Evolutionary conservation across 495 filamentous ascomycete species (phyloP), one percentile per base, ranked within the genome.

Genomic region (Parathielavia appendiculata): DNA sequence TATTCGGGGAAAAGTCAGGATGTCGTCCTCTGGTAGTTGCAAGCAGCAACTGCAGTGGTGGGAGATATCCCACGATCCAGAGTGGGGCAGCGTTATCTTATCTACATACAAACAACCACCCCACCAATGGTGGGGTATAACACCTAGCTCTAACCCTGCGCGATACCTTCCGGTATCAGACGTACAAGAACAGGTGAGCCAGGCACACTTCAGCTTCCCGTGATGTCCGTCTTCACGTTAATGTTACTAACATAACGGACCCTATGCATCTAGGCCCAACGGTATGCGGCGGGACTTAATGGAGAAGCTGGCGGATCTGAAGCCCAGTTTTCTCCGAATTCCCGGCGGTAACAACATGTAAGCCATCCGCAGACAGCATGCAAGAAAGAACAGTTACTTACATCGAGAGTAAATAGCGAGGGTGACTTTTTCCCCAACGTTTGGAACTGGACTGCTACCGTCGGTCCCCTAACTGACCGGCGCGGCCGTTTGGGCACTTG

Each of bases 371-470:
- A 46, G 17, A 7, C 11, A 23, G 5, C 11, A 11, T 11, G 34
- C 5, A 5, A 35, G 5, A 35, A 35, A 35, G 11, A 11, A 5
- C 34, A 35, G 34, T 5, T 5, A 35, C 34, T 35, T 35, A 35
- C 34, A 40, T 13, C 38, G n/a, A n/a, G n/a, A n/a, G n/a, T n/a
- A n/a, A 35, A 32, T 32, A 50, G 47, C 58, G 83, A 86, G 60
- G 83, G 83, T 23, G 64, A 78, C 39, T 79, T 66, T 22, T 71
- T 78, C 38, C 68, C 66, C 17, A 74, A 71, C 44, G 75, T 77
- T 60, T 89, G 86, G 84, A 79, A 82, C 44, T 89, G 86, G 86
- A 84, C 86, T 63, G 73, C 81, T 54, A 86, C 84, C 2, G 79
- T 89, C 48, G 86, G 86, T 0, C 79, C 82, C 0, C 71, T 88